Evolutionary conservation across 1,284 basidiomycete genomes (phyloP), one percentile per base, ranked within the genome.

Genomic region (Ceratobasidium sp.): DNA sequence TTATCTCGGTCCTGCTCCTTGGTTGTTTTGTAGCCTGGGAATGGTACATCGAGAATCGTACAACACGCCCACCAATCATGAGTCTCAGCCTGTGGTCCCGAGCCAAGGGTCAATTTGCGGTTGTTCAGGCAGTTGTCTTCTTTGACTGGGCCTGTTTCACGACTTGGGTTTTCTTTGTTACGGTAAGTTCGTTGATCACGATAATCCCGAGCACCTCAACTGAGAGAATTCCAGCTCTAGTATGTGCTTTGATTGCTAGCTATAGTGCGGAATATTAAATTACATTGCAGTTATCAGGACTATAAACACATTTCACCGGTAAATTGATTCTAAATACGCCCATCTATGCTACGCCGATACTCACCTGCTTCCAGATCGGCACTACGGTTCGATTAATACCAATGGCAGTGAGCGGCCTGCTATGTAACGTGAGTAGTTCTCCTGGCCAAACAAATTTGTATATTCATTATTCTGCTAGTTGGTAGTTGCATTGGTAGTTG

Each of bases 351-450:
- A 28, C 1, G 53, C 36, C 23, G 3, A 28, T 16, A 9, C 18
- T 32, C 48, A 53, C 32, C 53, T 32, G 28, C n/a, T 26, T 34
- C 4, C 43, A 74, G 3, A 82, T 96, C 34, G 82, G 85, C 14
- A 90, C 92, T 0, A 92, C 94, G 80, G 78, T 94, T 30, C 88
- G 92, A 6, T 84, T 96, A 75, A 76, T 95, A 3, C 94, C 94
- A 0, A 92, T 92, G 86, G 86, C 87, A 21, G 80, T 93, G 36
- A 86, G 85, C 5, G 93, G 93, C 8, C 76, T 90, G 21, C 62
- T 88, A 8, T 92, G 89, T 77, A 93, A 93, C 77, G 78, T 90
- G 26, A 79, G 78, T 1, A 76, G 76, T 39, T 67, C 80, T 12
- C 75, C 79, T 58, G 74, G 77, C 62, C 53, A 10, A 36, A 28